Evolutionary conservation across 805 yeast genomes (phyloP).

Genomic region (Cyberlindnera mycetangii): DNA sequence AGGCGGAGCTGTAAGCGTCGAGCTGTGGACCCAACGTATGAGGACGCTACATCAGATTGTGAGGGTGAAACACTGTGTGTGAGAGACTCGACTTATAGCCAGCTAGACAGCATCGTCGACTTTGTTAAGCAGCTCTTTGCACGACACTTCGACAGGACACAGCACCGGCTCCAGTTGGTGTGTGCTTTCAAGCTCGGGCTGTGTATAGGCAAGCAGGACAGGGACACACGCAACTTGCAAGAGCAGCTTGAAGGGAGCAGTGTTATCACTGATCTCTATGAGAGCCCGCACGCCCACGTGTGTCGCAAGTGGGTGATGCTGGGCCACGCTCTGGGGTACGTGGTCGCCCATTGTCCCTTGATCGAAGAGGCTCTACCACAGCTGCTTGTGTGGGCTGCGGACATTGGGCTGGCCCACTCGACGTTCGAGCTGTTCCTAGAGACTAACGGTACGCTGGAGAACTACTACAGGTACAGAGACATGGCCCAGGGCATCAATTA

Average conservation of each 20-base stretch:
- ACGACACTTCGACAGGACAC: not conserved
- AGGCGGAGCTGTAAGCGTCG: slow-evolving; percentile 5
- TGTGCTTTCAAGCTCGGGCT: slow-evolving; percentile 7
- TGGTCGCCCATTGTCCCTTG: slow-evolving; percentile 7
- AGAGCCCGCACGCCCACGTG: not conserved
- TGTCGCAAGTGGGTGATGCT: slow-evolving; percentile 15
- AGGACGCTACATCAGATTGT: no score
- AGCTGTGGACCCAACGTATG: slow-evolving; percentile 2
- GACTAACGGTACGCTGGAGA: not conserved
- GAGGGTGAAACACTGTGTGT: not conserved
- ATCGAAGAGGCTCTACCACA: slow-evolving; percentile 3
- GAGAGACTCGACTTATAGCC: not conserved
- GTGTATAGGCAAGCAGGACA: slow-evolving; percentile 6
- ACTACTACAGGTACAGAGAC: not conserved
- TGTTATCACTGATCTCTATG: slow-evolving; percentile 10
- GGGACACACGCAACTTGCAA: slow-evolving; percentile 8
- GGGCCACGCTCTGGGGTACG: slow-evolving; percentile 18
- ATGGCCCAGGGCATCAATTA: not conserved
- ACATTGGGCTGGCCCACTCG: not conserved
- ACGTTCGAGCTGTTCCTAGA: not conserved
- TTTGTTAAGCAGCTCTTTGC: slow-evolving; percentile 1
- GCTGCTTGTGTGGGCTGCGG: not conserved
- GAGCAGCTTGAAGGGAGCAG: not conserved
- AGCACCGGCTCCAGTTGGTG: slow-evolving; percentile 3
- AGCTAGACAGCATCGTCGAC: not conserved